phyloP scores from a whole-genome alignment of 2,329 filamentous ascomycete species.

The Diatrype stigma region DNA sequence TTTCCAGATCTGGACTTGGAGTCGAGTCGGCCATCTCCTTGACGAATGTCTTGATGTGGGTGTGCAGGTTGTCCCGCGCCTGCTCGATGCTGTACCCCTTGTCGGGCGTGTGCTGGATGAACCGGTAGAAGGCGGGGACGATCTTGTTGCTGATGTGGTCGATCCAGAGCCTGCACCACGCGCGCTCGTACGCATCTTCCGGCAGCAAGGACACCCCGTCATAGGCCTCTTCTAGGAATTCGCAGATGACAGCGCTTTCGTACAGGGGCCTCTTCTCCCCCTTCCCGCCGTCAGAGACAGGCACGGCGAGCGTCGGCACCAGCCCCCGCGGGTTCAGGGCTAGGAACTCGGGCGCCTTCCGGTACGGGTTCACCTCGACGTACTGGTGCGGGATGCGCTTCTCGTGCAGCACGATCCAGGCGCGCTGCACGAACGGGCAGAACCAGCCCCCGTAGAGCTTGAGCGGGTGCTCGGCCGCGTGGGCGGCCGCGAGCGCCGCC shows the following conservation, averaged over 20 bases:
- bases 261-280: conserved; percentile 59
- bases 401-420: conserved; percentile 69
- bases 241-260: conserved; percentile 68
- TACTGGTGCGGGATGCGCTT: conserved; percentile 73
- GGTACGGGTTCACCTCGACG: conserved; percentile 73
- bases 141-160: conserved; percentile 66
- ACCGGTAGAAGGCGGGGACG: conserved; percentile 64
- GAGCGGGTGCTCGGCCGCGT: conserved; percentile 45
- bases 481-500: conserved; percentile 40
- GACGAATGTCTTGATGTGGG: conserved; percentile 55
- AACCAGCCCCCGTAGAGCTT: conserved; percentile 75
- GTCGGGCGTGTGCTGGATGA: conserved; percentile 50
- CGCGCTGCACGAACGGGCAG: conserved; percentile 66
- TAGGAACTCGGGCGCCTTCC: conserved; percentile 65
- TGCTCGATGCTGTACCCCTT: conserved; percentile 47
- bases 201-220: conserved; percentile 53
- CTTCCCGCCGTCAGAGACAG: conserved; percentile 21
- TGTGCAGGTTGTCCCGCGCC: conserved; percentile 54
- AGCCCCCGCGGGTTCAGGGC: conserved; percentile 71
- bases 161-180: conserved; percentile 66
- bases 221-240: conserved; percentile 73
- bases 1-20: no score
- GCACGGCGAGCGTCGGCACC: conserved; percentile 64
- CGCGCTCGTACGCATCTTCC: conserved; percentile 57
- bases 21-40: conserved; percentile 53